These are phyloP conservation scores for Ceratobasidium sp. DNA, from an alignment of 1,284 basidiomycete genomes.

Conservation along the genomic window DNA sequence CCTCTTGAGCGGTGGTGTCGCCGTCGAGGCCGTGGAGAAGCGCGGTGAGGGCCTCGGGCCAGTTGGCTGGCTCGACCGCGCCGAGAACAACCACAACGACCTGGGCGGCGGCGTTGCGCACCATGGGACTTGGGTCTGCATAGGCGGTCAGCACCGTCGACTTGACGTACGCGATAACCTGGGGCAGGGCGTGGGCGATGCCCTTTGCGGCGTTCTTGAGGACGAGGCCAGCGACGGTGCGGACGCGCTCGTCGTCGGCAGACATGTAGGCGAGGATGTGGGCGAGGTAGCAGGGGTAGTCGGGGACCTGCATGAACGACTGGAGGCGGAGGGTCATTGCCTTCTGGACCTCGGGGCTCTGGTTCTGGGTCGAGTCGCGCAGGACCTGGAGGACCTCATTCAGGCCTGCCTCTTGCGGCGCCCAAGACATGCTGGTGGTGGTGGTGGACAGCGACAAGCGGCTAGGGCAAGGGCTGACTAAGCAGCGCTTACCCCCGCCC, in stretches of 20 bases:
- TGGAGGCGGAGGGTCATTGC: conserved; percentile 88
- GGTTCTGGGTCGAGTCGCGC: conserved; percentile 81
- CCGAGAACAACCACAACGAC: conserved; percentile 89
- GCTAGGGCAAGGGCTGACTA: conserved; percentile 12
- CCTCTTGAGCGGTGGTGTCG: conserved; percentile 61
- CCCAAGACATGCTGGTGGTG: conserved; percentile 62
- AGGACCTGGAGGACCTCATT: conserved; percentile 88
- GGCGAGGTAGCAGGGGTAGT: conserved; percentile 96
- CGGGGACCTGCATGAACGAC: conserved; percentile 86
- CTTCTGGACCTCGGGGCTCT: conserved; percentile 71
- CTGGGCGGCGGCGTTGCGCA: conserved; percentile 90
- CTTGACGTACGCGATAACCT: conserved; percentile 85
- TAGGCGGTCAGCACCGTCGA: conserved; percentile 83
- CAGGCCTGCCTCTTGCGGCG: conserved; percentile 78
- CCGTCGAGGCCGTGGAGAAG: conserved; percentile 79
- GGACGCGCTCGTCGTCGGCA: conserved; percentile 88
- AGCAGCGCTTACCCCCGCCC: conserved; percentile 1
- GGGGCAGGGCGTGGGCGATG: conserved; percentile 71
- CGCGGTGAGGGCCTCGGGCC: conserved; percentile 90
- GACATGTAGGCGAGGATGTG: conserved; percentile 88
- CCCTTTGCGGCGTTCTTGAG: conserved; percentile 93
- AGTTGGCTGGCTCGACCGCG: conserved; percentile 85
- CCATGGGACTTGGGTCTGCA: conserved; percentile 80
- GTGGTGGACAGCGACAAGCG: conserved; percentile 9
- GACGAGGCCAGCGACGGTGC: conserved; percentile 95